Evolutionary conservation across 2,329 filamentous ascomycete genomes (phyloP), one percentile per base, ranked within the genome.

Genomic region (Cercospora brassicicola): DNA sequence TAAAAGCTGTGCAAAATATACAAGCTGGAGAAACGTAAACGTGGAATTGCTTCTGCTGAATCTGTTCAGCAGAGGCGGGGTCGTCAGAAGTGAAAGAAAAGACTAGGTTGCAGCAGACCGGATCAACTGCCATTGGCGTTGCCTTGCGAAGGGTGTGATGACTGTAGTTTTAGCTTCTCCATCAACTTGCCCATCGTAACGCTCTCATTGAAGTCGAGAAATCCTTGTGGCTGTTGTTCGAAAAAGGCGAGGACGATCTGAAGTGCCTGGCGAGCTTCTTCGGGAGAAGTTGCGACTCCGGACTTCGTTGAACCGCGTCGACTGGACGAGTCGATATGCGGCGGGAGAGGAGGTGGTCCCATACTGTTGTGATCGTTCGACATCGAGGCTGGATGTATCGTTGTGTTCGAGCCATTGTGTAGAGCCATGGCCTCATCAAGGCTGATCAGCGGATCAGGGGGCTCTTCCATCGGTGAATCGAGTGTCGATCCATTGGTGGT

Each of bases 171-270:
- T 31, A 97, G 84, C 80, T 94, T 96, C 79, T 96, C 91, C 78
- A 94, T 94, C 71, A 97, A 82, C 77, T 93, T 92, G 18, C 92
- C 85, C 59, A 97, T 89, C 2, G 89, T 88, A 71, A 91, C 79
- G 77, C 90, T 94, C 71, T 97, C 94, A 74, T 87, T 87, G 57
- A 92, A 87, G 75, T 95, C 91, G 15, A 91, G 87, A 33, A 93
- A 86, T 1, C 89, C 90, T 23, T 79, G 82, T 0, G 89, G 88
- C 72, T 91, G 87, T 68, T 89, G 89, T 73, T 92, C 87, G 78
- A 97, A 91, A 76, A 94, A 97, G 68, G 82, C 90, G 78, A 96
- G 86, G 20, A 97, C 87, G 2, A 94, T 89, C 74, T 94, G 90
- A 4, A 96, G 86, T 1, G 94, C 94, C 62, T 88, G 86, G 45